phyloP scores from a whole-genome alignment of 2,329 filamentous ascomycete species.

The Knufia fluminis region DNA sequence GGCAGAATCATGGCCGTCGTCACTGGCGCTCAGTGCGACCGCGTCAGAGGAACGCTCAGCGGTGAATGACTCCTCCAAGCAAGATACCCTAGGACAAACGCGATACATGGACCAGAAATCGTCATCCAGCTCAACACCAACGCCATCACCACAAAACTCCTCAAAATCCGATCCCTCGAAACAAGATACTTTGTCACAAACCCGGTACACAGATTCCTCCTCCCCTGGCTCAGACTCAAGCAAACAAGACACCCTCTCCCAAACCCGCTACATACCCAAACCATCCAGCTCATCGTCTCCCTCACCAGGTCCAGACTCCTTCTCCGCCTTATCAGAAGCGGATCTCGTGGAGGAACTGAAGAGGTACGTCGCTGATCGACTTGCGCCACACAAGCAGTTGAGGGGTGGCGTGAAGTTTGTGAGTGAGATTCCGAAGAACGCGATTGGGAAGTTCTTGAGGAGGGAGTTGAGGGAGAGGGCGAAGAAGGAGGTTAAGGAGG shows the following conservation, averaged over 20 bases:
- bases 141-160: neutral
- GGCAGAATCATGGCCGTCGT: no score
- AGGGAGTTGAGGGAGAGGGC: constrained; percentile 20
- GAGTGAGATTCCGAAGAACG: constrained; percentile 20
- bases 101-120: neutral
- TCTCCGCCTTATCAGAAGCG: neutral
- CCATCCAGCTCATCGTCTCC: no score
- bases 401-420: constrained; percentile 22
- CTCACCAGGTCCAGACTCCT: no score
- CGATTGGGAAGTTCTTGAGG: constrained; percentile 20
- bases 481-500: constrained; percentile 16
- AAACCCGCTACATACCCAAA: no score
- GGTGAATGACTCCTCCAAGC: neutral
- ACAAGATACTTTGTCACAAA: neutral
- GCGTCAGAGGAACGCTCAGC: neutral
- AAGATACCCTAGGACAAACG: neutral
- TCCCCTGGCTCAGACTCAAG: no score
- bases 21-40: neutral
- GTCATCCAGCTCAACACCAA: neutral
- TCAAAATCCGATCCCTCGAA: neutral
- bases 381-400: constrained; percentile 21
- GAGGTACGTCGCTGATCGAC: constrained; percentile 16
- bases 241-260: no score
- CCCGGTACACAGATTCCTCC: neutral
- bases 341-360: constrained; percentile 14